Conservation (phyloP, 176 grass and related monocot genomes). For the Oryza meyeriana region DNA sequence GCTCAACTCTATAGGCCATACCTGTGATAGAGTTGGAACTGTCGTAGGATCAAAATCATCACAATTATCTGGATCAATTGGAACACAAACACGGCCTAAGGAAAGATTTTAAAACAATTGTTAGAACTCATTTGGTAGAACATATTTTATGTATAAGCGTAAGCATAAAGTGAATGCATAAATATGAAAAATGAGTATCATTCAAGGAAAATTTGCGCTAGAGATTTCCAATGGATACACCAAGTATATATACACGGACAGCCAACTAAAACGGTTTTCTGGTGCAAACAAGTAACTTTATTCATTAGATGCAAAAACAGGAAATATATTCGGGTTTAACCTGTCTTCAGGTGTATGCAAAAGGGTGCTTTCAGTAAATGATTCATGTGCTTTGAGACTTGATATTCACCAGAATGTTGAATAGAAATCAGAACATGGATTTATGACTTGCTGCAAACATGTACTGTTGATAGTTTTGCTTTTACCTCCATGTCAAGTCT, state of each 20-base stretch:
- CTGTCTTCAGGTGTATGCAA: conserved; percentile 91
- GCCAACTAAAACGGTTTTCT: not conserved
- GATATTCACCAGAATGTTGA: not conserved
- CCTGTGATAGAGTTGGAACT: conserved; percentile 71
- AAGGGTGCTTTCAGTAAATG: conserved; percentile 97
- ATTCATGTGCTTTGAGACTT: conserved; percentile 98
- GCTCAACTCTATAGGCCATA: not conserved
- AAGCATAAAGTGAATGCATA: not conserved
- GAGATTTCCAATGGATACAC: conserved; percentile 7
- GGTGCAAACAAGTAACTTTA: not conserved
- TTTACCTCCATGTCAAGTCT: conserved; percentile 97
- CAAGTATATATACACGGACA: not conserved
- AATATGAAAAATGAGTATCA: not conserved
- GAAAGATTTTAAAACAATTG: not conserved
- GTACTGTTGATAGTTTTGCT: not conserved
- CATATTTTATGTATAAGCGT: not conserved
- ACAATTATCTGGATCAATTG: conserved; percentile 68
- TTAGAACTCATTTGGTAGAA: conserved; percentile 4
- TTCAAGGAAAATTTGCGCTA: not conserved
- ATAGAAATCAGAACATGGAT: conserved; percentile 5
- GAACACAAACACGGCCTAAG: conserved; percentile 83
- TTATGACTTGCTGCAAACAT: not conserved
- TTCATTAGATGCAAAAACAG: not conserved
- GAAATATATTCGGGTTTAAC: conserved; percentile 25
- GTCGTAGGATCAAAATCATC: conserved; percentile 85